Conservation (phyloP, 2,329 filamentous ascomycete genomes). For the Exophiala viscosa region DNA sequence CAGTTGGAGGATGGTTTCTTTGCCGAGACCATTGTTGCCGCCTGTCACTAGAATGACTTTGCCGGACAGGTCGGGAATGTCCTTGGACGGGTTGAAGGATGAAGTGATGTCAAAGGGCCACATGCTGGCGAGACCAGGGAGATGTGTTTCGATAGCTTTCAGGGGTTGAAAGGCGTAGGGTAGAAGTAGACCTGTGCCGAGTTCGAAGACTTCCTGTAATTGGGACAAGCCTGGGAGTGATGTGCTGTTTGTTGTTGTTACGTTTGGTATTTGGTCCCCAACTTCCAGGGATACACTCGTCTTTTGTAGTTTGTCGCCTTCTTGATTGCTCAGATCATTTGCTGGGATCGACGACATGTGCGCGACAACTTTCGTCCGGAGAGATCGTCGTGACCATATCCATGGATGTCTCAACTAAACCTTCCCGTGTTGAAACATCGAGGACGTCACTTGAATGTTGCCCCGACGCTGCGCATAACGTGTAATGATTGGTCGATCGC, state of each 20-base stretch:
- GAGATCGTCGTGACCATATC: not conserved
- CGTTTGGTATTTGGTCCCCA: not conserved
- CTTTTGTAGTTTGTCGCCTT: conserved; percentile 3
- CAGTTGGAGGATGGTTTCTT: conserved; percentile 39
- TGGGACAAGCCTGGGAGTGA: conserved; percentile 1
- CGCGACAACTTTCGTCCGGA: not conserved
- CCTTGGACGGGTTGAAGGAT: conserved; percentile 41
- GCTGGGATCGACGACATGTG: not conserved
- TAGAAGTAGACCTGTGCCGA: conserved; percentile 15
- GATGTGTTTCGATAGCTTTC: conserved; percentile 17
- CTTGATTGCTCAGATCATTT: not conserved
- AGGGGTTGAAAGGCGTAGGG: conserved; percentile 24
- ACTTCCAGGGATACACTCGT: not conserved
- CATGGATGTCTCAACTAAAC: no score
- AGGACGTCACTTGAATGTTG: not conserved
- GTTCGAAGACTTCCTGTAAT: conserved; percentile 14
- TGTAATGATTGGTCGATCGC: no score
- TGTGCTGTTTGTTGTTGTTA: not conserved
- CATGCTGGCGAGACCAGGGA: conserved; percentile 22
- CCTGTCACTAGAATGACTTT: conserved; percentile 50
- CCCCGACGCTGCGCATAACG: no score
- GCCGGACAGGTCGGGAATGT: conserved; percentile 40
- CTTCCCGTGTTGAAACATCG: no score
- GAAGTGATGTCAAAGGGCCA: conserved; percentile 17
- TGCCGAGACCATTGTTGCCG: conserved; percentile 49